Evolutionary conservation across 257 asterid species (phyloP), one percentile per base, ranked within the genome.

Genomic region (Nicotiana undulata): DNA sequence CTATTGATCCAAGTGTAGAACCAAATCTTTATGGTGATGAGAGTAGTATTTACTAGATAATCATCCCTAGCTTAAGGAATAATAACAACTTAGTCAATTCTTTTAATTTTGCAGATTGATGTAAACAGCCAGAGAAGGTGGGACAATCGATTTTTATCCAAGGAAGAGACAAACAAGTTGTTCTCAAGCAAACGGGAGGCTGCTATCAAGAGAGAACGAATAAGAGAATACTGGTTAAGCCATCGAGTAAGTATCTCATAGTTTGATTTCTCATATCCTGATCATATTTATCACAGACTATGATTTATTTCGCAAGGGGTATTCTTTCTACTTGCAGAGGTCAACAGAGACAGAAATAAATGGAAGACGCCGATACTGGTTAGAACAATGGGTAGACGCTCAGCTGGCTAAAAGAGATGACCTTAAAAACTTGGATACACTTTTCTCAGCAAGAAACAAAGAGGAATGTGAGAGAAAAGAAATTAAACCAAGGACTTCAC

Each of bases 331-430:
- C 77, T 72, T 86, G 66, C 97, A 95, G 98, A 90, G 91, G 76
- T 95, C 97, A 32, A 89, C 97, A 77, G 98, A 94, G 77, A 88
- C 96, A 64, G 98, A 94, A 60, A 89, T 68, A 55, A 82, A 81
- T 28, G 90, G 86, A 64, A 93, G 91, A 70, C 90, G 91, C 79
- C 84, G 91, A 85, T 91, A 91, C 77, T 94, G 98, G 98, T 83
- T 94, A 85, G 96, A 92, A 70, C 93, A 92, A 86, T 94, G 98
- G 98, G 95, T 94, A 65, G 98, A 93, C 55, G 87, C 90, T 53
- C 98, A 91, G 86, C 89, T 95, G 65, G 90, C 96, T 1, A 94
- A 91, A 87, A 79, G 86, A 85, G 91, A 89, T 15, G 88, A 84
- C 77, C 84, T 83, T 18, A 53, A 80, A 52, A 90, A 83, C 74